Evolutionary conservation across 768 basidiomycete species (phyloP), one percentile per base, ranked within the genome.

Genomic region (Lactarius psammicola): DNA sequence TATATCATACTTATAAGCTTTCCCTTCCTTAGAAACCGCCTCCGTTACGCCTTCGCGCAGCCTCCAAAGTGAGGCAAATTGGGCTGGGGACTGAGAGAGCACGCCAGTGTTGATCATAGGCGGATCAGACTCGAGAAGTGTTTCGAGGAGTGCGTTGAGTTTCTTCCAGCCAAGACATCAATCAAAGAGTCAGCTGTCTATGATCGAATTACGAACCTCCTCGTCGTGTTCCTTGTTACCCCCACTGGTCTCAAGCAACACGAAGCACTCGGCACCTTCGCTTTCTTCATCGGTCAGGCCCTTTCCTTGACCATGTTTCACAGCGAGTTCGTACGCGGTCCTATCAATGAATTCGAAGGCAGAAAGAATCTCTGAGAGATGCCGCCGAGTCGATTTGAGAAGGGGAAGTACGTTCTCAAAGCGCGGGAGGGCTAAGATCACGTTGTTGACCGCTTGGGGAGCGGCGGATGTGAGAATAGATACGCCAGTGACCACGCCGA

Each of bases 291-390:
- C 84, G 59, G 84, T 82, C 40, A 96, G 81, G 15, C 88, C 88
- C 59, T 89, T 84, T 26, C 90, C 89, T 68, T 93, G 88, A 0
- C 91, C 89, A 69, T 93, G 90, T 72, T 89, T 87, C 51, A 92
- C 83, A n/a, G 88, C 88, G 63, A 95, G 80, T 59, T 95, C 86
- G 74, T 93, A 93, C 1, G 90, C 85, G 15, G 87, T 87, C 60
- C 91, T 83, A 74, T 99, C 96, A 58, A 95, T 92, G 76, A 90
- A 98, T 77, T 99, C 96, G 76, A 98, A 98, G 0, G 97, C 96
- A 9, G 94, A 95, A 33, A 99, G 84, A 67, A 98, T 95, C 78
- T 99, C 96, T 13, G 94, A 94, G 8, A 98, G 78, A 68, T 92
- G 86, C 10, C 81, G 80, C 71, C 94, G 94, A 59, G 90, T 89